Evolutionary conservation across 129 eudicot species (phyloP).

Genomic region (Pseudognaphalium luteoalbum): DNA sequence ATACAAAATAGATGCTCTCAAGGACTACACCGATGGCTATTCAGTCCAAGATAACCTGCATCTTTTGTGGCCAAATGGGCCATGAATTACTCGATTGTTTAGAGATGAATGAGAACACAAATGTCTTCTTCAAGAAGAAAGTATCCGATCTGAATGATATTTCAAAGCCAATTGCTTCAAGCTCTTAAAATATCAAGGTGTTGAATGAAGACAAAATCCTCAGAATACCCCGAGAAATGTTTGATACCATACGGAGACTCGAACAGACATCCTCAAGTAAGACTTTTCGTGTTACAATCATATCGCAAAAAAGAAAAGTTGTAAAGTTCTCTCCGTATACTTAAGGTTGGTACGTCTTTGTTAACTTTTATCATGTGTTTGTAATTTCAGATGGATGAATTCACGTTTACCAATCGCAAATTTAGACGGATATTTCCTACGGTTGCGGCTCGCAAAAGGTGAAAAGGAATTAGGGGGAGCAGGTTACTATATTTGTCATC

Average conservation of each 20-base stretch:
- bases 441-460: constrained; percentile 63
- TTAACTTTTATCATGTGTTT: constrained; percentile 2
- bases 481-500: constrained; percentile 63
- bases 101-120: constrained; percentile 33
- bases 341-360: no score
- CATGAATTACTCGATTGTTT: constrained; percentile 55
- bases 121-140: constrained; percentile 19
- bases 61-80: constrained; percentile 61
- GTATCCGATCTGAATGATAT: constrained; percentile 26
- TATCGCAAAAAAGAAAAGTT: neutral
- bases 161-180: constrained; percentile 25
- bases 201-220: constrained; percentile 18
- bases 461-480: constrained; percentile 58
- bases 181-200: constrained; percentile 23
- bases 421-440: constrained; percentile 63
- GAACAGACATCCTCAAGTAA: constrained; percentile 65
- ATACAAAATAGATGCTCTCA: neutral
- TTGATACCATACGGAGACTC: constrained; percentile 52
- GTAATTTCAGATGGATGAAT: constrained; percentile 59
- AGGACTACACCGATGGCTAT: constrained; percentile 13
- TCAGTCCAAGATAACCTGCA: constrained; percentile 26
- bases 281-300: neutral
- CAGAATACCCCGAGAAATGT: constrained; percentile 39
- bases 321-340: no score
- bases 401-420: constrained; percentile 34